Percentiles rank a stretch among this genome's conserved stretches.
Conservation (phyloP, 2,329 filamentous ascomycete genomes). For the Ceratocystiopsis minuta region DNA sequence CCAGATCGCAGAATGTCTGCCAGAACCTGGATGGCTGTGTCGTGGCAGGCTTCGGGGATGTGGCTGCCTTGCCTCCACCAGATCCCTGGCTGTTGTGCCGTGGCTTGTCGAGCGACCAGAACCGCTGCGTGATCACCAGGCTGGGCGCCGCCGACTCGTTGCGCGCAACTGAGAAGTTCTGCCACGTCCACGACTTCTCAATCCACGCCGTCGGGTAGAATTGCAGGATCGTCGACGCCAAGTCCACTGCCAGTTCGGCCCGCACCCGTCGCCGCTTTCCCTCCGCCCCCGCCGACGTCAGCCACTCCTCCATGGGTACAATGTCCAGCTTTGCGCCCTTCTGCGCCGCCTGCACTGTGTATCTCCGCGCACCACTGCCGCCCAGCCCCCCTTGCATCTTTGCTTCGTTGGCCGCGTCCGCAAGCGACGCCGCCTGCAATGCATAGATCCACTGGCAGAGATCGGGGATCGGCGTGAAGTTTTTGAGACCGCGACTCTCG, state of each 20-base stretch:
- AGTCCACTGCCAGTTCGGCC: slow-evolving; percentile 6
- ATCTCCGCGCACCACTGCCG: slow-evolving; percentile 3
- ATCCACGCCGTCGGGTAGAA: slow-evolving; percentile 9
- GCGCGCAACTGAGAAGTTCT: slow-evolving; percentile 7
- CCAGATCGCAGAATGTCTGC: slow-evolving; percentile 6
- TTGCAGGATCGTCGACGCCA: slow-evolving; percentile 7
- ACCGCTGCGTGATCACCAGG: slow-evolving; percentile 7
- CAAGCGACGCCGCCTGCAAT: slow-evolving; percentile 3
- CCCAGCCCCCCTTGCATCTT: slow-evolving; percentile 7
- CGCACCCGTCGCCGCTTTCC: slow-evolving; percentile 6
- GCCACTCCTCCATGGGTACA: slow-evolving; percentile 9
- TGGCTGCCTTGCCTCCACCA: too few species aligned
- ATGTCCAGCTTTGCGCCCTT: slow-evolving; percentile 1
- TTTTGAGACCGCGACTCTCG: slow-evolving; percentile 6
- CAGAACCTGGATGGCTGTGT: slow-evolving; percentile 4
- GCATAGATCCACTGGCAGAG: slow-evolving; percentile 8
- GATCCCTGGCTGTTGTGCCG: neutral
- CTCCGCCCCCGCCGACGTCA: slow-evolving; percentile 3
- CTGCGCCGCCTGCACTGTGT: slow-evolving; percentile 5
- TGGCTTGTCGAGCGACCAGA: slow-evolving; percentile 6
- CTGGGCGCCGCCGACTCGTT: slow-evolving; percentile 2
- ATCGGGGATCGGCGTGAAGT: slow-evolving; percentile 7
- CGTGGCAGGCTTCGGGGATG: too few species aligned
- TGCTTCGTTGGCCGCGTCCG: slow-evolving; percentile 3
- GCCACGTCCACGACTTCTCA: slow-evolving; percentile 9